Conservation (phyloP, 768 basidiomycete genomes). For the Chalciporus piperatus region DNA sequence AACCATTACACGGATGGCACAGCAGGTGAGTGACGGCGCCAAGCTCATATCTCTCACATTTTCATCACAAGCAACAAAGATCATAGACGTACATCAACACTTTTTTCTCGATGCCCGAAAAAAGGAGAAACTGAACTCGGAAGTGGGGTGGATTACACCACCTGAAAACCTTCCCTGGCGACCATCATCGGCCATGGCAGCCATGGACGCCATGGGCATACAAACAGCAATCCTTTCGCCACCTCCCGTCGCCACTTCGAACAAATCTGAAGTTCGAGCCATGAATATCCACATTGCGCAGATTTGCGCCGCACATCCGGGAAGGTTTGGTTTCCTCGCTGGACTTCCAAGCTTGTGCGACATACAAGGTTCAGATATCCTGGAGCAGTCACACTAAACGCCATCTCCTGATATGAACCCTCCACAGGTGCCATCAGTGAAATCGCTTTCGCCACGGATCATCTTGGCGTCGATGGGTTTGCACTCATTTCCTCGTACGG, state of each 20-base stretch:
- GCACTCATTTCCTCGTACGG: conserved; percentile 69
- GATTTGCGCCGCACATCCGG: conserved; percentile 48
- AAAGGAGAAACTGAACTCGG: conserved; percentile 43
- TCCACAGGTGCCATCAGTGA: conserved; percentile 54
- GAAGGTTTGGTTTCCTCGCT: conserved; percentile 69
- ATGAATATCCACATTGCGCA: conserved; percentile 48
- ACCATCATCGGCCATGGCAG: conserved; percentile 52
- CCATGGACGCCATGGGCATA: conserved; percentile 60
- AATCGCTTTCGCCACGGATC: conserved; percentile 59
- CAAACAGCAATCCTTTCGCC: conserved; percentile 65
- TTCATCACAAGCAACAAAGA: conserved; percentile 5
- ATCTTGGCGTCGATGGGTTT: conserved; percentile 61
- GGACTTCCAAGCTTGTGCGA: conserved; percentile 62
- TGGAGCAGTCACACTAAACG: background rate
- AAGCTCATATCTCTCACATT: background rate
- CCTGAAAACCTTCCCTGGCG: conserved; percentile 65
- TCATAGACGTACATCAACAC: conserved; percentile 76
- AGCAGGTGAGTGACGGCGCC: background rate
- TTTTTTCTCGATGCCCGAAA: conserved; percentile 55
- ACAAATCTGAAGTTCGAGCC: conserved; percentile 40
- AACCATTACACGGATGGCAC: conserved; percentile 14
- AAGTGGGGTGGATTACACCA: conserved; percentile 63
- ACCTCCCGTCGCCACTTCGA: conserved; percentile 51
- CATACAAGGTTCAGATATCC: conserved; percentile 44
- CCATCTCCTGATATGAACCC: conserved; percentile 6